These are phyloP conservation scores for Abrus precatorius DNA, from an alignment of 306 rosid species.

Conservation along the genomic window DNA sequence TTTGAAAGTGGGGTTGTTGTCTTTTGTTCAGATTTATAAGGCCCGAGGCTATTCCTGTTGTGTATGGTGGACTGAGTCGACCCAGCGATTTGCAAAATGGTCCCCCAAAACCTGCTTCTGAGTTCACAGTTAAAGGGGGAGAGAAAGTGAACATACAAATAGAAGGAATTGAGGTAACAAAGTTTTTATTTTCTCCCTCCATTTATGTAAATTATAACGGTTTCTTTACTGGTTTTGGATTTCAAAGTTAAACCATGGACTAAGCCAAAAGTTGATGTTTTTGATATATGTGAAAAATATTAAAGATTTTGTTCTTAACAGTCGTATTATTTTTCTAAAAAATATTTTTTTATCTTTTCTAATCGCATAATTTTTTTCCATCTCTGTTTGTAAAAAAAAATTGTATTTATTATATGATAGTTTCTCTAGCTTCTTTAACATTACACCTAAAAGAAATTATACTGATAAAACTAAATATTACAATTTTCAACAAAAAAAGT, in stretches of 20 bases:
- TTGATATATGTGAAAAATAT: background rate
- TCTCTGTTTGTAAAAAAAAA: too few species aligned
- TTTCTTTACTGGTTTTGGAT: background rate
- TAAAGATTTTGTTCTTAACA: background rate
- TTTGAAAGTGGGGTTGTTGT: conserved; percentile 20
- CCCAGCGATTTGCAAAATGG: conserved; percentile 75
- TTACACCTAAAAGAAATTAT: too few species aligned
- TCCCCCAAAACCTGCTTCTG: conserved; percentile 95
- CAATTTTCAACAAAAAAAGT: too few species aligned
- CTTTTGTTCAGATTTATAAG: conserved; percentile 67
- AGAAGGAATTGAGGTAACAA: conserved; percentile 88
- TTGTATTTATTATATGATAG: too few species aligned
- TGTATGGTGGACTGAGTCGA: conserved; percentile 85
- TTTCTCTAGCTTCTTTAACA: too few species aligned
- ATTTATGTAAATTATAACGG: background rate
- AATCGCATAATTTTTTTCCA: too few species aligned
- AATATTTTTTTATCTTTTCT: too few species aligned
- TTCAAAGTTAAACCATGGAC: background rate
- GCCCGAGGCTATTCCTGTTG: conserved; percentile 87
- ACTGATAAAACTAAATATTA: too few species aligned
- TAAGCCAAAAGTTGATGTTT: background rate
- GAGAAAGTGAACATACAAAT: conserved; percentile 96
- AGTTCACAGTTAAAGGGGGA: conserved; percentile 89
- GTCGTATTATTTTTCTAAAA: too few species aligned
- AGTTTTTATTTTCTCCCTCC: background rate